Percentiles rank a stretch among this genome's conserved stretches.
Evolutionary conservation across 768 basidiomycete genomes (phyloP).

Genomic region (Mycena latifolia): DNA sequence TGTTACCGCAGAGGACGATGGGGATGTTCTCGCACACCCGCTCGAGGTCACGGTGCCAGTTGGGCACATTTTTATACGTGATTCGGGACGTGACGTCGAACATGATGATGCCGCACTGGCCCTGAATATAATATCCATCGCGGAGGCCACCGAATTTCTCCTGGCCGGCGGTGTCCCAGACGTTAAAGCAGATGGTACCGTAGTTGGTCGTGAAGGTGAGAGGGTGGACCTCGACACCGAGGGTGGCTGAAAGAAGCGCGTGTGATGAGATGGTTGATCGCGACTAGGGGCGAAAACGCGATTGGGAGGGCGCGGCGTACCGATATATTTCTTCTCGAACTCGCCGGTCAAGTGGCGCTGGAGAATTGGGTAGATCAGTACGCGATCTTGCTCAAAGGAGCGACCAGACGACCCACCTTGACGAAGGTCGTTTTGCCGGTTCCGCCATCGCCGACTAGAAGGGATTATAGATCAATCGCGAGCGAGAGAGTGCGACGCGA

Average conservation of each 20-base stretch:
- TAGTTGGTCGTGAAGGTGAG: slow-evolving; percentile 97
- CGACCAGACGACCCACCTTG: slow-evolving; percentile 70
- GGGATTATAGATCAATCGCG: slow-evolving; percentile 39
- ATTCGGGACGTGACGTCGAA: slow-evolving; percentile 99
- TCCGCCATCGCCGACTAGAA: slow-evolving; percentile 92
- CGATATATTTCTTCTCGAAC: slow-evolving; percentile 99
- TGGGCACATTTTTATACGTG: slow-evolving; percentile 99
- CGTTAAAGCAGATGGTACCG: slow-evolving; percentile 99
- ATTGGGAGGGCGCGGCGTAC: slow-evolving; percentile 58
- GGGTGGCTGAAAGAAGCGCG: slow-evolving; percentile 76
- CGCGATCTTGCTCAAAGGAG: slow-evolving; percentile 57
- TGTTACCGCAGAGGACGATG: slow-evolving; percentile 99
- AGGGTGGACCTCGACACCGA: slow-evolving; percentile 99
- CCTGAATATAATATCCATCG: slow-evolving; percentile 97
- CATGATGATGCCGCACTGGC: slow-evolving; percentile 99
- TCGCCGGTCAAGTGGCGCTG: slow-evolving; percentile 99
- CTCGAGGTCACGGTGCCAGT: slow-evolving; percentile 99
- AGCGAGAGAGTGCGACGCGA: slow-evolving; percentile 29
- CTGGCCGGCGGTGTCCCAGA: slow-evolving; percentile 99
- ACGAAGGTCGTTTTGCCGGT: slow-evolving; percentile 99
- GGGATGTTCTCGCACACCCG: slow-evolving; percentile 99
- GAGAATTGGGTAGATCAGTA: slow-evolving; percentile 62
- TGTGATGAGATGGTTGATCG: slow-evolving; percentile 35
- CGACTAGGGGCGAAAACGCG: slow-evolving; percentile 34
- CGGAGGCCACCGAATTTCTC: slow-evolving; percentile 99